Evolutionary conservation across 768 basidiomycete genomes (phyloP), one percentile per base, ranked within the genome.

Genomic region (Clitopilus passeckerianus): DNA sequence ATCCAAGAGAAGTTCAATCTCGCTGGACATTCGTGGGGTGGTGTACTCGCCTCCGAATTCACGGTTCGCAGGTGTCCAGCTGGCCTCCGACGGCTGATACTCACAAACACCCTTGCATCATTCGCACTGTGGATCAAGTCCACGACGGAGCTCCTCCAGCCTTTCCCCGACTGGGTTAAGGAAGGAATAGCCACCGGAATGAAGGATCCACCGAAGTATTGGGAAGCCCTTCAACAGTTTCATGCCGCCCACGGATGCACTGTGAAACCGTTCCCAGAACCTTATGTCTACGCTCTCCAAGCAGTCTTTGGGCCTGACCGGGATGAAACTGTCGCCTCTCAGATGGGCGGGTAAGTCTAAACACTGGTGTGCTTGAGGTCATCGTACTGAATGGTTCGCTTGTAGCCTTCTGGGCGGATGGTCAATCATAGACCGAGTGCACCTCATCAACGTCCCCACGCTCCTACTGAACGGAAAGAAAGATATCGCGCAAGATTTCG

Each of bases 11-110:
- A 78, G 27, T 86, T 78, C 61, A 71, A 79, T 63, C 53, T 85
- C 2, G 63, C 82, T 9, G 85, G 82, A 1, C 83, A 86, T 53
- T 84, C 81, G 23, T 74, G 72, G 72, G 73, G 82, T 53, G 82
- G 79, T 18, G 84, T 84, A 80, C 74, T 86, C 16, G 79, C 68
- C 10, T 68, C 77, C 1, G 63, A 64, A 0, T 71, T 72, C 41
- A 75, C 72, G 5, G 70, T 59, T 6, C 71, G 67, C 34, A 76
- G 46, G n/a, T n/a, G 74, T n/a, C 83, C 83, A 24, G 63, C 57
- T 54, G 83, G 84, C 0, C 59, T 86, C 41, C 71, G 74, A 61
- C 69, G 72, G 52, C 73, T 85, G 52, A 62, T 86, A 37, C 64
- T 84, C 16, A 65, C 75, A 12, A 72, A 80, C 57, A 68, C 79